Base-by-base conservation (phyloP, 2,329 filamentous ascomycete genomes). In the Cryphonectria parasitica region DNA sequence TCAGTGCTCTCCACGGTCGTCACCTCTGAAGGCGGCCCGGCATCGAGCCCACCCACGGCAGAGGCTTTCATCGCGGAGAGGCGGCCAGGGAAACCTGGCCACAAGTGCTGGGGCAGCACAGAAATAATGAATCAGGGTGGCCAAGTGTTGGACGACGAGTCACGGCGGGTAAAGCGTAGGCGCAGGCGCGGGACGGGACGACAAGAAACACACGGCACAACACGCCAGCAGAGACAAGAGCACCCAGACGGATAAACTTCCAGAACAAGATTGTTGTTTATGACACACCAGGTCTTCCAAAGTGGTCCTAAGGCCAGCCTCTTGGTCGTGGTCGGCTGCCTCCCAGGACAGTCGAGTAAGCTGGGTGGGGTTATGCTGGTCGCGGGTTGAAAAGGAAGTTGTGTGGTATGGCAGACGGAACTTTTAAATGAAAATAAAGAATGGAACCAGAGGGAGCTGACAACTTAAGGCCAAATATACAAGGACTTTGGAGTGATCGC, bases 1-100 rank as follows among this genome's bases (percentile, higher is more conserved):
- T 89, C 86, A 63, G 87, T 89, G 78, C 83, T 85, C 80, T 89
- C 86, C 78, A 84, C 71, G 34, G 78, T 76, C 64, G 73, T 70
- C 63, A 74, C 75, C 72, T 73, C 73, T 10, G 70, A 63, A 15
- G 66, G 63, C 45, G 67, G 62, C 67, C 74, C 72, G 25, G 77
- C 74, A 74, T 79, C 83, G 74, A 80, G 78, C 73, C 87, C 84
- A 75, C 80, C 81, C 86, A 88, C 88, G 75, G 75, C 75, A 69
- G 73, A 67, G 74, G 71, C 69, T 69, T 70, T 67, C 58, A 63
- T 56, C 34, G 63, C 63, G 58, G 64, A 60, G 72, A 52, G 67
- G 34, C 67, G 61, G 66, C 68, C 66, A 60, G 43, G 58, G 49
- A 41, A 64, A 43, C 68, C 71, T 67, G 58, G 65, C 65, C 62